Base-by-base conservation (phyloP, 2,329 filamentous ascomycete species). In the Fusarium drepaniforme region DNA sequence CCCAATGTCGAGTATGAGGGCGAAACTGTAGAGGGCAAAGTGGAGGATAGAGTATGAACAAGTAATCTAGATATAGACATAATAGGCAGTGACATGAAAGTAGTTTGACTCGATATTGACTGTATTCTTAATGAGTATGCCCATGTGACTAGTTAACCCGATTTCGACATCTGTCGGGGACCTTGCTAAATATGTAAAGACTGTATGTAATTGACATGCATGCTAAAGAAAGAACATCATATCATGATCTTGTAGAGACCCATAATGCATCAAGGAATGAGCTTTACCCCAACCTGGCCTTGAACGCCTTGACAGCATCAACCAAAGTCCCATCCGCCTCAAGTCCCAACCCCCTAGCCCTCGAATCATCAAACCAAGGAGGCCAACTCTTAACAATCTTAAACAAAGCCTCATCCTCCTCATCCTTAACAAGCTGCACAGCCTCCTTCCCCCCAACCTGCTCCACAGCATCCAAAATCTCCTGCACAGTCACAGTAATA, bases 321-420 rank as follows among this genome's bases (percentile, higher is more conserved):
- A 77, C 70, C 35, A 84, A 68, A 8, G 75, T 61, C 7, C 84
- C 83, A 80, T 91, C 89, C 1, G 82, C 81, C 60, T 82, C 78
- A 71, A 90, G 85, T 0, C 89, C 90, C 64, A 93, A 79, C 11
- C 82, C 80, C 68, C 85, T 83, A 5, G 91, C 91, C 71, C 88
- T 86, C 2, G 82, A 79, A 9, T 83, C 86, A 71, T 89, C 85
- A 70, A 90, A 88, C 57, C 83, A 81, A 9, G 86, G 83, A n/a
- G 89, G 87, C 89, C 89, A 90, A 18, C 84, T 86, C 68, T 85
- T 84, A 16, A 90, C 86, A 69, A 90, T 88, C 61, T 82, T 83
- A 76, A 87, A 84, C 21, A 87, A 76, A 44, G 83, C 83, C 33
- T 84, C 82, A 61, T 89, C 86, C 57, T 85, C 84, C 70, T 85